phyloP scores from a whole-genome alignment of 1,284 basidiomycete genomes.

The Trametes versicolor region DNA sequence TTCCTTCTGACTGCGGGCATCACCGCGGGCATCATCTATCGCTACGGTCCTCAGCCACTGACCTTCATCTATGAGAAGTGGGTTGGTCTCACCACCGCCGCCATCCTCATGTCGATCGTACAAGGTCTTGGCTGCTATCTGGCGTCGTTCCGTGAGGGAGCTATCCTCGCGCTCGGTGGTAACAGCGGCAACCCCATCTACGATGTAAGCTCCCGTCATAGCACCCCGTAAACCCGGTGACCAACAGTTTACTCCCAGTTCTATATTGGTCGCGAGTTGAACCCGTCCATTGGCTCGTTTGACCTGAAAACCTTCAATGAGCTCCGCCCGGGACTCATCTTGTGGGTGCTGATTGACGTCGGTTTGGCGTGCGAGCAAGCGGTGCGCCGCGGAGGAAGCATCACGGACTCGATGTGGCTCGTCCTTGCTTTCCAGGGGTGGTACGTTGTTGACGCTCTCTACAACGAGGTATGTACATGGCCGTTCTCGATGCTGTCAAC shows the following conservation, averaged over 20 bases:
- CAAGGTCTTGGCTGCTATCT: slow-evolving; percentile 84
- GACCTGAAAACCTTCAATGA: slow-evolving; percentile 99
- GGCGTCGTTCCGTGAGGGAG: slow-evolving; percentile 73
- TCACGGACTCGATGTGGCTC: slow-evolving; percentile 94
- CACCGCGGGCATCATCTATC: slow-evolving; percentile 71
- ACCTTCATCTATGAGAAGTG: slow-evolving; percentile 94
- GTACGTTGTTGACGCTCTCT: slow-evolving; percentile 90
- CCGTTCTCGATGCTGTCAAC: background rate
- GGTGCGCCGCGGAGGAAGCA: slow-evolving; percentile 75
- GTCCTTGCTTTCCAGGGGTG: slow-evolving; percentile 88
- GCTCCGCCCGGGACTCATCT: slow-evolving; percentile 93
- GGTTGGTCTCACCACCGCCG: slow-evolving; percentile 89
- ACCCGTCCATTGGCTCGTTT: slow-evolving; percentile 88
- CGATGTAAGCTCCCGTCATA: slow-evolving; percentile 70
- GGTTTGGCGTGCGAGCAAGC: slow-evolving; percentile 95
- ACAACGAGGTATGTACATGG: slow-evolving; percentile 78
- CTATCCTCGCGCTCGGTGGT: slow-evolving; percentile 89
- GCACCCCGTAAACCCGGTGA: slow-evolving; percentile 3
- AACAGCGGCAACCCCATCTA: slow-evolving; percentile 92
- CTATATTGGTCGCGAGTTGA: slow-evolving; percentile 96
- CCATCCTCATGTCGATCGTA: slow-evolving; percentile 80
- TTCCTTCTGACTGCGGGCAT: slow-evolving; percentile 83
- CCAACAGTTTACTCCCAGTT: slow-evolving; percentile 64
- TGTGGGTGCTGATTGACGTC: slow-evolving; percentile 94
- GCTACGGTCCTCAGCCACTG: slow-evolving; percentile 82